Percentiles rank a stretch among this genome's conserved stretches.
These are phyloP conservation scores for Taphrina communis DNA, from an alignment of 1,139 yeast genomes.

Conservation along the genomic window DNA sequence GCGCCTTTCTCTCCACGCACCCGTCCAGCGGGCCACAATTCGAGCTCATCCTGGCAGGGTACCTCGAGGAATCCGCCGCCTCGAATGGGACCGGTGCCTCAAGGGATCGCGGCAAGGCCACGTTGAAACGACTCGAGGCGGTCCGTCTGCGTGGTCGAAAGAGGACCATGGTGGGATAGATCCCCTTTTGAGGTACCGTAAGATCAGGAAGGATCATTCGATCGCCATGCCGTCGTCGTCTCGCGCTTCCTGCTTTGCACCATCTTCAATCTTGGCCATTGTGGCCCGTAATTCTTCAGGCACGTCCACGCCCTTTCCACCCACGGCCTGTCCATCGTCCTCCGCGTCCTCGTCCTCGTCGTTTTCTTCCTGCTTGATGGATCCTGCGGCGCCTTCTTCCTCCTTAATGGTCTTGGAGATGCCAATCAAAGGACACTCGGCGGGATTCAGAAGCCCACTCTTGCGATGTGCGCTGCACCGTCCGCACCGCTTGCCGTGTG, in stretches of 20 bases:
- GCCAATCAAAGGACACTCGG: constrained; percentile 30
- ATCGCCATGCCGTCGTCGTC: constrained; percentile 32
- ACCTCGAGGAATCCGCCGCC: constrained; percentile 48
- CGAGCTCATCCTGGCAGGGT: constrained; percentile 76
- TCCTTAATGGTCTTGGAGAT: constrained; percentile 36
- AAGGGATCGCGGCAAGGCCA: constrained; percentile 47
- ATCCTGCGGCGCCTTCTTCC: constrained; percentile 27
- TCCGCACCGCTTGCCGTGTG: constrained; percentile 36
- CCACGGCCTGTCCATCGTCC: constrained; percentile 15
- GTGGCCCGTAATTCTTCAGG: constrained; percentile 35
- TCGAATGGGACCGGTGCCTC: constrained; percentile 45
- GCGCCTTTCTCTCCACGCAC: constrained; percentile 91
- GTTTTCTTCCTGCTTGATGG: constrained; percentile 34
- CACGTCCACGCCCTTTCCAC: not conserved
- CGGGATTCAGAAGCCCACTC: constrained; percentile 16
- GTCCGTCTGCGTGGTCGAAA: constrained; percentile 93
- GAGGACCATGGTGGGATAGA: constrained; percentile 85
- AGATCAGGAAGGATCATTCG: not conserved
- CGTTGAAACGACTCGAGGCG: constrained; percentile 67
- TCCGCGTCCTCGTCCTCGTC: constrained; percentile 22
- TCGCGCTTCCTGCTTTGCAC: constrained; percentile 27
- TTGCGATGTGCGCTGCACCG: constrained; percentile 39
- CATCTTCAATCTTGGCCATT: constrained; percentile 41
- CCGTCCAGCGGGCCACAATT: constrained; percentile 69
- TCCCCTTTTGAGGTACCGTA: not conserved